Base-by-base conservation (phyloP, 208 protist genomes). In the Tritrichomonas musculus region DNA sequence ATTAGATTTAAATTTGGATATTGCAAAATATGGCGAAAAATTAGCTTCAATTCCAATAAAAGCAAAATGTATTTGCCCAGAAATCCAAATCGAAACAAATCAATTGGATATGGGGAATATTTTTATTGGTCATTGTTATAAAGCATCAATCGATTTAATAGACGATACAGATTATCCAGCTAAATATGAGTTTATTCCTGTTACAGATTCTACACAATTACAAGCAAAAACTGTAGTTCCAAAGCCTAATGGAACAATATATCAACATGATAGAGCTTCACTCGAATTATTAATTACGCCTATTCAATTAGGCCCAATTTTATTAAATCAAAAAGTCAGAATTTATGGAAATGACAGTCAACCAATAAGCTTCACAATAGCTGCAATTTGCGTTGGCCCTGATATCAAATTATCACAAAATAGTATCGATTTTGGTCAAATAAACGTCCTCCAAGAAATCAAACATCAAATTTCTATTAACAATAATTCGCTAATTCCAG, bases 91-190 rank as follows among this genome's bases (percentile, higher is more conserved):
- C 17, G 47, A 20, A 14, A 88, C 53, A 39, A 27, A 25, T 39
- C 22, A 11, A 13, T 57, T 88, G 5, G 47, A 88, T 88, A 39
- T 88, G 5, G 77, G 77, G 39, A 88, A 88, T 88, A 57, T 88
- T 60, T 88, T 88, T 36, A 88, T 88, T 39, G 47, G 47, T 20
- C 13, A 44, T 53, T 17, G 27, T 14, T 88, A 88, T 57, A 1
- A 49, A 88, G 57, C 20, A 9, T 47, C 44, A 88, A 17, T 88
- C 5, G n/a, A 88, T 39, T 57, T 88, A 27, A 57, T 53, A 39
- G 47, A 88, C 17, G 77, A 88, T 50, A 88, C 77, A 39, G 77
- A 88, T 20, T 50, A 44, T 57, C 77, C 77, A 55, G 77, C 77
- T 20, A 88, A 88, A 57, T 88, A 88, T 36, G 77, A 88, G 57